Evolutionary conservation across 345 rosid genomes (phyloP).

Genomic region (Acer negundo): DNA sequence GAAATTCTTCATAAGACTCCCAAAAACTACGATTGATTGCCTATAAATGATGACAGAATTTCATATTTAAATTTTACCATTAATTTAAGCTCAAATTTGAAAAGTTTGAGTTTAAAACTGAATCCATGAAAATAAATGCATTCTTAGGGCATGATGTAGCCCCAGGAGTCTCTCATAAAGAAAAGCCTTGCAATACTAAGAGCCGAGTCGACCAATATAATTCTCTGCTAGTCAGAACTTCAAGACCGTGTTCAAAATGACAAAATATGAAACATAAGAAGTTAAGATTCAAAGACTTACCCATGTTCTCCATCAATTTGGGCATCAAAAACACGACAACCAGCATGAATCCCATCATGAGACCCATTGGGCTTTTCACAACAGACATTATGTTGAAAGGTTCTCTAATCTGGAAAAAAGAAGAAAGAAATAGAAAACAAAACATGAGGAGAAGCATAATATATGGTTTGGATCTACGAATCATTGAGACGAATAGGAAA

Average conservation of each 20-base stretch:
- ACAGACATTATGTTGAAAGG: conserved; percentile 83
- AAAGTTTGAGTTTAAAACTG: neutral
- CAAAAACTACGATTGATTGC: neutral
- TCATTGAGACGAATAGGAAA: conserved; percentile 8
- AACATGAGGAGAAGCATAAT: conserved; percentile 23
- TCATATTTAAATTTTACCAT: neutral
- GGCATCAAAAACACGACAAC: conserved; percentile 94
- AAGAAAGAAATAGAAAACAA: neutral
- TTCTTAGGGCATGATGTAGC: neutral
- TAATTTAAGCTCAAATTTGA: neutral
- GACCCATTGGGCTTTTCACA: conserved; percentile 97
- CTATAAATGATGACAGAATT: neutral
- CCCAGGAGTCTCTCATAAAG: neutral
- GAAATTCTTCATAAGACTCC: neutral
- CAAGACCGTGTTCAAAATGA: conserved; percentile 11
- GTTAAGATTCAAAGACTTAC: conserved; percentile 38
- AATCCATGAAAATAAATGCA: neutral
- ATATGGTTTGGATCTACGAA: conserved; percentile 1
- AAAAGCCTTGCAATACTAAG: neutral
- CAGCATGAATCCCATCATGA: conserved; percentile 96
- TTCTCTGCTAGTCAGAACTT: neutral
- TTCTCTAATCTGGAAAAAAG: conserved; percentile 69
- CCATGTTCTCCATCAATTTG: conserved; percentile 91
- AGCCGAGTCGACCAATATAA: neutral
- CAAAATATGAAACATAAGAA: conserved; percentile 14